Evolutionary conservation across 2,329 filamentous ascomycete species (phyloP).

Genomic region (Pestalotiopsis fici): DNA sequence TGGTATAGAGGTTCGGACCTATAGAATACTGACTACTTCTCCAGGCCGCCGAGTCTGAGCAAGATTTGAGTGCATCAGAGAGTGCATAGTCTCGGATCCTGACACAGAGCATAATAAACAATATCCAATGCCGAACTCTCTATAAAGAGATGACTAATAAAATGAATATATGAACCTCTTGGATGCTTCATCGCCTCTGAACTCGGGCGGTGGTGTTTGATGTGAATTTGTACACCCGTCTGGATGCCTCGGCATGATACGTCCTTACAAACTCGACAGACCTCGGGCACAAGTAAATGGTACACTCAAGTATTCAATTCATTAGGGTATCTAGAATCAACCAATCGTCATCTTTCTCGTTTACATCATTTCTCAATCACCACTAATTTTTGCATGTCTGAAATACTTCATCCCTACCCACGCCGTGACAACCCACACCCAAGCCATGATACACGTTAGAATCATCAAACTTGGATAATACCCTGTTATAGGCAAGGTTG

Average conservation of each 20-base stretch:
- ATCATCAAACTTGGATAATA: conserved; percentile 97
- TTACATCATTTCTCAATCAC: conserved; percentile 46
- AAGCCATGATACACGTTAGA: conserved; percentile 92
- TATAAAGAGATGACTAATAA: no score
- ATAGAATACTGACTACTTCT: not conserved
- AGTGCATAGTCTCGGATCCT: no score
- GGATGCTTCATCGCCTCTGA: no score
- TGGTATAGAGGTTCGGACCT: not conserved
- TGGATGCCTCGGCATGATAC: no score
- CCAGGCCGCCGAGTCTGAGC: conserved; percentile 10
- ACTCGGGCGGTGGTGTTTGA: no score
- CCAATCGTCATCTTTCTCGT: not conserved
- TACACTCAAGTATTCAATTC: not conserved
- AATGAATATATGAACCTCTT: no score
- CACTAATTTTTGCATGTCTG: conserved; percentile 87
- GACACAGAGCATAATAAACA: no score
- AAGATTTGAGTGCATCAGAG: conserved; percentile 5
- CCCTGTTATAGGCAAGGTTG: conserved; percentile 90
- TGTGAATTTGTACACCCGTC: no score
- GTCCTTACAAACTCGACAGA: no score
- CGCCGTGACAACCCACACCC: conserved; percentile 96
- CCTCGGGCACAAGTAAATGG: no score
- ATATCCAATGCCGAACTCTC: no score
- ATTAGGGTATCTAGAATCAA: not conserved
- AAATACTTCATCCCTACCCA: conserved; percentile 99